Percentiles rank a stretch among this genome's conserved stretches.
These are phyloP conservation scores for Xylariaceae sp. DNA, from an alignment of 2,329 filamentous ascomycete species.

Conservation along the genomic window DNA sequence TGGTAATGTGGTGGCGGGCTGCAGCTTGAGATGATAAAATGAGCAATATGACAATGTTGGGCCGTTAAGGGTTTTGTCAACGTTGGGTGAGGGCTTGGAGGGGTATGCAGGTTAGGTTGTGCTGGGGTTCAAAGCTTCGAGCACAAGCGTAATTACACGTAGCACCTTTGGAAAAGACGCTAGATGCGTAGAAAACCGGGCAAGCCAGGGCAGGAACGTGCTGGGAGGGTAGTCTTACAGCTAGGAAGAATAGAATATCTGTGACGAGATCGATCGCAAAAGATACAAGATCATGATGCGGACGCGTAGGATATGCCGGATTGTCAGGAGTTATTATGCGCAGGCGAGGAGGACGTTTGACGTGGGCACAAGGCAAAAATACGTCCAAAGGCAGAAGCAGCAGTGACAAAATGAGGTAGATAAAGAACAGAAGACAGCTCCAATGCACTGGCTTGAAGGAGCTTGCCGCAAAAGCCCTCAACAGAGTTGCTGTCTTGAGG, in stretches of 20 bases:
- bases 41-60: neutral
- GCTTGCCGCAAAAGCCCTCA: conserved; percentile 3
- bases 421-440: conserved; percentile 3
- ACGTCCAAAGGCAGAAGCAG: too few relatives aligned
- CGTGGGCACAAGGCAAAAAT: too few relatives aligned
- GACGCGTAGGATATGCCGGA: conserved; percentile 5
- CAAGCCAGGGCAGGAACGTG: neutral
- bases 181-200: neutral
- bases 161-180: too few relatives aligned
- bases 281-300: conserved; percentile 27
- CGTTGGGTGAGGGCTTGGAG: neutral
- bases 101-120: neutral
- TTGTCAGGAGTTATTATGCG: neutral
- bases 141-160: neutral
- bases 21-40: neutral
- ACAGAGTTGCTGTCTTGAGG: too few relatives aligned
- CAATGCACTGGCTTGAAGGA: conserved; percentile 1
- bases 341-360: too few relatives aligned
- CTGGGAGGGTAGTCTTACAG: conserved; percentile 17
- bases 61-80: neutral
- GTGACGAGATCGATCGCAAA: conserved; percentile 12
- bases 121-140: neutral
- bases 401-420: neutral
- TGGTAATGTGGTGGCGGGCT: neutral
- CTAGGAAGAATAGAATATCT: conserved; percentile 21